A percentile compares a stretch with the other conserved stretches of the same genome.
Evolutionary conservation across 495 filamentous ascomycete genomes (phyloP).

Genomic region (Aspergillus coremiiformis): DNA sequence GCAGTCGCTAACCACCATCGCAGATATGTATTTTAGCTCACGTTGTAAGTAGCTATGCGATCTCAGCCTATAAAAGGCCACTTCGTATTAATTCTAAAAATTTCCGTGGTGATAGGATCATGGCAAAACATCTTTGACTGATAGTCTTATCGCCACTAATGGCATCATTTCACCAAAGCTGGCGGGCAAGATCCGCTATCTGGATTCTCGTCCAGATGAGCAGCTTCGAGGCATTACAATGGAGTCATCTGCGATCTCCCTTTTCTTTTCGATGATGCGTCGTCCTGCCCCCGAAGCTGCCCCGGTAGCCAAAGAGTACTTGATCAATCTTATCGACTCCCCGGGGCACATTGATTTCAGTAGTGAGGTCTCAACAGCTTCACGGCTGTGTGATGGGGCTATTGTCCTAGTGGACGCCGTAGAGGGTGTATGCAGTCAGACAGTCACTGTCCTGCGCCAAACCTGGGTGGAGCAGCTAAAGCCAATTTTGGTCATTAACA

Average conservation of each 20-base stretch:
- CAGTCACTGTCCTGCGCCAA: conserved; percentile 90
- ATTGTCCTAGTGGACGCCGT: conserved; percentile 96
- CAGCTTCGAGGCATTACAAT: conserved; percentile 97
- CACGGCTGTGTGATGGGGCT: conserved; percentile 88
- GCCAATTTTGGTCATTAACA: conserved; percentile 93
- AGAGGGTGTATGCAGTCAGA: conserved; percentile 97
- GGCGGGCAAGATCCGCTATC: conserved; percentile 94
- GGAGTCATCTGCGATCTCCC: conserved; percentile 96
- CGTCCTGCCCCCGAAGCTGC: conserved; percentile 58
- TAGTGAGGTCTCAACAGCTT: conserved; percentile 94
- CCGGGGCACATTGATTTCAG: conserved; percentile 98
- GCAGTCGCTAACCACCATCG: conserved; percentile 24
- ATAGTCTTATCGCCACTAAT: conserved; percentile 95
- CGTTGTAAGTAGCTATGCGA: conserved; percentile 55
- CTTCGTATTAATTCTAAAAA: conserved; percentile 5
- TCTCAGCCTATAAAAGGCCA: background rate
- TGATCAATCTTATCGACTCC: conserved; percentile 97
- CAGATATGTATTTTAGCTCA: conserved; percentile 97
- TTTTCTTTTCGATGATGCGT: conserved; percentile 88
- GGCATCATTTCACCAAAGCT: conserved; percentile 98
- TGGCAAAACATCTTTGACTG: conserved; percentile 96
- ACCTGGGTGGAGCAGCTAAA: conserved; percentile 95
- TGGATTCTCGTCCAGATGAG: conserved; percentile 95
- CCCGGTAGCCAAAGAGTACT: conserved; percentile 73
- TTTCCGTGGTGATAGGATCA: conserved; percentile 54